Base-by-base conservation (phyloP, 192 early-diverging fungal species). In the Entomortierella chlamydospora region DNA sequence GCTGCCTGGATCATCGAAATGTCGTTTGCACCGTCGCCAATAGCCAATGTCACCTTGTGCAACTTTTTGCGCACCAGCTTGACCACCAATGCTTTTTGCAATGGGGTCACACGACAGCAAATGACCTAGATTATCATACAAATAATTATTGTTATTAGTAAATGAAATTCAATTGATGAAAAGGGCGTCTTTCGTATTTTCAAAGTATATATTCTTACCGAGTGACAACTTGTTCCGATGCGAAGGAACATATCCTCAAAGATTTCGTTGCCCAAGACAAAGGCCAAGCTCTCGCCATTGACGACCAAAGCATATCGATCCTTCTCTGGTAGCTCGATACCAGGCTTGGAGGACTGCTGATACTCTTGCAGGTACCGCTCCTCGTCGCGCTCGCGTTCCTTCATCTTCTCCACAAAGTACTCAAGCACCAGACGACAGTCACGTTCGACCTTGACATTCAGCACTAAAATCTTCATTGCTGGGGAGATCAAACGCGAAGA, bases 1-100 rank as follows among this genome's bases (percentile, higher is more conserved):
- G 96, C 96, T 0, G 96, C 97, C 70, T 98, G 97, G 68, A 98
- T 98, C 97, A 98, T 98, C 41, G 90, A 91, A 6, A 98, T 95
- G 76, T 98, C 97, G 81, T 98, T 98, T 50, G 97, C 97, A 8
- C 97, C 97, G 73, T 98, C 97, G 54, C 97, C 97, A 80, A 98
- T 98, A 4, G 97, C 95, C 29, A 98, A 86, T 29, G 95, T 86
- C 53, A 98, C 90, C 23, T 93, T 90, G 68, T 92, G 91, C 18
- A 90, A 84, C 54, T 93, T 91, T 49, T 95, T 95, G 74, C 95
- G 96, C 26, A 98, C 97, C 41, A 97, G 83, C 82, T 96, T 96
- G 33, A 98, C 97, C 4, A 98, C 95, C 49, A 97, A 82, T 0
- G 97, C 96, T 82, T 98, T 98, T 82, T 98, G 97, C 45, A 98